phyloP scores from a whole-genome alignment of 441 rosid genomes.

The Populus tomentosa region DNA sequence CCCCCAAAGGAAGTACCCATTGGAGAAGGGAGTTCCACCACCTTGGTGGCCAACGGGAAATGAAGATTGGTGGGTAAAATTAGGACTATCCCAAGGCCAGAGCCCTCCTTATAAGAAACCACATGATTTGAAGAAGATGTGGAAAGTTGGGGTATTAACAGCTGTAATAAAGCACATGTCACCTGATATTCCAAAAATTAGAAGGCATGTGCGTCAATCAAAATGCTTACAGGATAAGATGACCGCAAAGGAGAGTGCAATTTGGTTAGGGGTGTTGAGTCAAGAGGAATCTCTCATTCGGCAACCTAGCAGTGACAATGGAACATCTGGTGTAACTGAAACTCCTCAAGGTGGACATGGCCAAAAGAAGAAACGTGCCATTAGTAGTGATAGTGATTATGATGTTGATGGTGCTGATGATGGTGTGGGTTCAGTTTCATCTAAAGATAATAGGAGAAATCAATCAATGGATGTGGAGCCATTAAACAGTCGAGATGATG shows the following conservation, averaged over 20 bases:
- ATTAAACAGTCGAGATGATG: slow-evolving; percentile 16
- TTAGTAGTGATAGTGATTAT: slow-evolving; percentile 74
- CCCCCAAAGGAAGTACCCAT: slow-evolving; percentile 95
- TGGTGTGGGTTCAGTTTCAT: slow-evolving; percentile 68
- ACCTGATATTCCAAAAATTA: slow-evolving; percentile 91
- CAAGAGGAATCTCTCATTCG: slow-evolving; percentile 69
- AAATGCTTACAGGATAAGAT: slow-evolving; percentile 99
- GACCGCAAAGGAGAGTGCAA: slow-evolving; percentile 99
- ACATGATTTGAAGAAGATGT: slow-evolving; percentile 96
- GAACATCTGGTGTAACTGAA: slow-evolving; percentile 78
- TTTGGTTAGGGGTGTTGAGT: slow-evolving; percentile 91
- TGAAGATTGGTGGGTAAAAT: slow-evolving; percentile 92
- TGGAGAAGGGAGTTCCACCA: slow-evolving; percentile 84
- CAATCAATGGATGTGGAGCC: slow-evolving; percentile 34
- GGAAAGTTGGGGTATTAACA: slow-evolving; percentile 97
- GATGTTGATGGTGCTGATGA: slow-evolving; percentile 75
- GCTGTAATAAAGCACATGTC: slow-evolving; percentile 98
- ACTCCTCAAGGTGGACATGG: slow-evolving; percentile 38
- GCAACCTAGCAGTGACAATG: slow-evolving; percentile 87
- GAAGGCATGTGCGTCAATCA: slow-evolving; percentile 91
- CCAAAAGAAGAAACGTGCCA: slow-evolving; percentile 41
- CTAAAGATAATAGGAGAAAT: slow-evolving; percentile 56
- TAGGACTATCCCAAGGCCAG: slow-evolving; percentile 58
- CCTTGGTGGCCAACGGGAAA: slow-evolving; percentile 99
- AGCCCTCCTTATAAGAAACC: slow-evolving; percentile 92